Percentiles rank a stretch among this genome's conserved stretches.
Evolutionary conservation across 257 asterid genomes (phyloP).

Genomic region (Solanum virginianum): DNA sequence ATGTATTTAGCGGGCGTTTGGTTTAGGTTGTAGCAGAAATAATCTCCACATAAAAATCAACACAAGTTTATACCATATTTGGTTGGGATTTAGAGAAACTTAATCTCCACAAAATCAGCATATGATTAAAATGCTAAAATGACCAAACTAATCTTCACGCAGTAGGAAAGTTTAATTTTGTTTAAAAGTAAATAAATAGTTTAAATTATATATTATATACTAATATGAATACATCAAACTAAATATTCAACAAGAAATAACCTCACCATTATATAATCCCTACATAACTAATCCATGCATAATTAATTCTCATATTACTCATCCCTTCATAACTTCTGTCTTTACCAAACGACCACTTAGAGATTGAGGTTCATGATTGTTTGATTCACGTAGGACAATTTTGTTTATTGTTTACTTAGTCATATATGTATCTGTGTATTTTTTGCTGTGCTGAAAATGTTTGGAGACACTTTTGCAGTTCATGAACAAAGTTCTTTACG

Average conservation of each 20-base stretch:
- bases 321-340: neutral
- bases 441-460: neutral
- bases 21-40: neutral
- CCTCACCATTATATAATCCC: neutral
- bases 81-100: neutral
- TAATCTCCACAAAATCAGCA: no score
- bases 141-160: neutral
- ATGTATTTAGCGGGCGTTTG: neutral
- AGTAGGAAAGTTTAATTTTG: neutral
- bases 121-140: neutral
- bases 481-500: slow-evolving; percentile 97
- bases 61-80: neutral
- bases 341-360: neutral
- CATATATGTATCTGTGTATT: neutral
- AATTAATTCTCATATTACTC: neutral
- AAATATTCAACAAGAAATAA: neutral
- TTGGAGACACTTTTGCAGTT: slow-evolving; percentile 48
- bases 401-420: neutral
- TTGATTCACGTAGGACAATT: neutral
- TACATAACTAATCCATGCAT: neutral
- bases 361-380: neutral
- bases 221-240: neutral
- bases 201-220: neutral
- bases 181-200: neutral
- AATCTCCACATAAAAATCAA: neutral